These are phyloP conservation scores for Coemansia sp. DNA, from an alignment of 192 early-diverging fungal genomes.

Conservation along the genomic window DNA sequence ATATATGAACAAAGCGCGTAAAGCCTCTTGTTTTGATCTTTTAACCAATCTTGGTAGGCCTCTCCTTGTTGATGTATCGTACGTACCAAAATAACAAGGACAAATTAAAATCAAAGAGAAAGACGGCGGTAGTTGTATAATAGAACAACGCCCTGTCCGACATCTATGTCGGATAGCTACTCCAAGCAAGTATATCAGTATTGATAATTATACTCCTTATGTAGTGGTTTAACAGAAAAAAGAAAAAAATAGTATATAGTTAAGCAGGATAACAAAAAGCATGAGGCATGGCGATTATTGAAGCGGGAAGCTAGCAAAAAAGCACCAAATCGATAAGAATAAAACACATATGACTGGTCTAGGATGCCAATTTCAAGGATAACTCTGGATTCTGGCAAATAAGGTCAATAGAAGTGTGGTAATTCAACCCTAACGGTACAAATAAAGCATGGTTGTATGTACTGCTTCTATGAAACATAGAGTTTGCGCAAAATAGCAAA, in stretches of 20 bases:
- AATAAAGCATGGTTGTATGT: background rate
- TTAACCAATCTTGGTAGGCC: too few species aligned
- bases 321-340: background rate
- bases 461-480: constrained; percentile 8
- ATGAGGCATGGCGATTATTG: background rate
- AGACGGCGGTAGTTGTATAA: background rate
- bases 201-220: background rate
- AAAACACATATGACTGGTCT: background rate
- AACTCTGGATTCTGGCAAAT: background rate
- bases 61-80: background rate
- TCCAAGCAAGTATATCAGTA: background rate
- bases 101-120: background rate
- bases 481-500: constrained; percentile 37
- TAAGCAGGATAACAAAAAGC: background rate
- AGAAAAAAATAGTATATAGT: background rate
- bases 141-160: background rate
- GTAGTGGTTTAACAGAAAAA: background rate
- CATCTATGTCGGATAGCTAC: background rate
- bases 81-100: background rate
- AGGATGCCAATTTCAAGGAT: background rate
- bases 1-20: background rate
- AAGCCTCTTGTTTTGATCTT: too few species aligned
- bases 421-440: background rate
- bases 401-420: background rate
- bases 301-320: background rate